Evolutionary conservation across 2,329 filamentous ascomycete species (phyloP).

Genomic region (Cucurbitaria berberidis): DNA sequence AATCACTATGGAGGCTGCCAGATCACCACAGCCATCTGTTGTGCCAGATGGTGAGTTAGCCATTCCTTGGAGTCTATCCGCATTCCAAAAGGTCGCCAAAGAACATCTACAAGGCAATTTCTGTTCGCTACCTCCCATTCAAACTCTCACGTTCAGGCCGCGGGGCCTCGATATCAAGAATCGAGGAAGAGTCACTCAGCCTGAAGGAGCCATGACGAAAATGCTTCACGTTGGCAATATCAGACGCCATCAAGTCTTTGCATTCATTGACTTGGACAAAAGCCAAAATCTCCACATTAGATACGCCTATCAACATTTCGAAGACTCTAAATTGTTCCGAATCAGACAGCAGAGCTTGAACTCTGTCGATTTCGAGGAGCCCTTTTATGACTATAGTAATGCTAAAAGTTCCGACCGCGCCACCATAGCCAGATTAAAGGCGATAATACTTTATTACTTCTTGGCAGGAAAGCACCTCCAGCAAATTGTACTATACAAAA

Average conservation of each 20-base stretch:
- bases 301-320: neutral
- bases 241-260: neutral
- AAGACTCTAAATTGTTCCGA: neutral
- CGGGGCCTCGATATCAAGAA: too few species aligned
- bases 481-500: neutral
- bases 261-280: neutral
- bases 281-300: neutral
- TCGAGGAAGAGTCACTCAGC: neutral
- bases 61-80: too few species aligned
- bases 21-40: too few species aligned
- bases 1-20: too few species aligned
- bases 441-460: conserved; percentile 17
- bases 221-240: neutral
- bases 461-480: conserved; percentile 7
- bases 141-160: too few species aligned
- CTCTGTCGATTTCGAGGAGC: conserved; percentile 12
- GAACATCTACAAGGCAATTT: too few species aligned
- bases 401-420: conserved; percentile 10
- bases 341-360: neutral
- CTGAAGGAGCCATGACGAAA: neutral
- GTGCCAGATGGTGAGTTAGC: too few species aligned
- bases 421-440: conserved; percentile 10
- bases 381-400: conserved; percentile 15
- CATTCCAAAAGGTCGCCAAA: too few species aligned
- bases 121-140: too few species aligned